A percentile compares a stretch with the other conserved stretches of the same genome.
Evolutionary conservation across 2,329 filamentous ascomycete genomes (phyloP).

Genomic region (Camptophora hylomeconis): DNA sequence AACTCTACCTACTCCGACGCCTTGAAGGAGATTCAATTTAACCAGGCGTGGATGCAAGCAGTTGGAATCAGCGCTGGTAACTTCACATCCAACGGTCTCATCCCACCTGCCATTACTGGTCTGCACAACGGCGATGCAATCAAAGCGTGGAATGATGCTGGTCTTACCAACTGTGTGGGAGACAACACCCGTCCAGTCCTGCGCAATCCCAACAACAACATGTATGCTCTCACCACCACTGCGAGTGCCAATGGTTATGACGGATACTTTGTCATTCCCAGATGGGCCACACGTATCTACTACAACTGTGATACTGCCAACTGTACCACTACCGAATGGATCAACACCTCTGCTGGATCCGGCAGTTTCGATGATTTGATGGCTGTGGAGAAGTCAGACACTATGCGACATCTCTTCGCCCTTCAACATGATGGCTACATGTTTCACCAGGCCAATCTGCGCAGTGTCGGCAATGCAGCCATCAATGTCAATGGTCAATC

Average conservation of each 20-base stretch:
- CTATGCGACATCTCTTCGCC: constrained; percentile 43
- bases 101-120: constrained; percentile 51
- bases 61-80: constrained; percentile 23
- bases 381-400: constrained; percentile 37
- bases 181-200: constrained; percentile 48
- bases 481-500: constrained; percentile 37
- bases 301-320: constrained; percentile 48
- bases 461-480: constrained; percentile 34
- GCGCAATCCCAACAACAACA: constrained; percentile 38
- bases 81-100: constrained; percentile 43
- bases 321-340: constrained; percentile 49
- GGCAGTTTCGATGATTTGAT: constrained; percentile 42
- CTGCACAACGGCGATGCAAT: constrained; percentile 52
- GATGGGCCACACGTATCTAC: constrained; percentile 51
- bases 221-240: constrained; percentile 44
- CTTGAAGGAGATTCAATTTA: constrained; percentile 45
- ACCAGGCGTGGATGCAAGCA: constrained; percentile 45
- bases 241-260: constrained; percentile 39
- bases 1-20: constrained; percentile 48
- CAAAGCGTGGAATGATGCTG: constrained; percentile 44
- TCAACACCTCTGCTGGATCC: constrained; percentile 42
- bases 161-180: constrained; percentile 48
- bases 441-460: constrained; percentile 53
- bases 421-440: constrained; percentile 46
- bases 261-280: constrained; percentile 44